Evolutionary conservation across 2,329 filamentous ascomycete genomes (phyloP).

Genomic region (Clarireedia monteithiana): DNA sequence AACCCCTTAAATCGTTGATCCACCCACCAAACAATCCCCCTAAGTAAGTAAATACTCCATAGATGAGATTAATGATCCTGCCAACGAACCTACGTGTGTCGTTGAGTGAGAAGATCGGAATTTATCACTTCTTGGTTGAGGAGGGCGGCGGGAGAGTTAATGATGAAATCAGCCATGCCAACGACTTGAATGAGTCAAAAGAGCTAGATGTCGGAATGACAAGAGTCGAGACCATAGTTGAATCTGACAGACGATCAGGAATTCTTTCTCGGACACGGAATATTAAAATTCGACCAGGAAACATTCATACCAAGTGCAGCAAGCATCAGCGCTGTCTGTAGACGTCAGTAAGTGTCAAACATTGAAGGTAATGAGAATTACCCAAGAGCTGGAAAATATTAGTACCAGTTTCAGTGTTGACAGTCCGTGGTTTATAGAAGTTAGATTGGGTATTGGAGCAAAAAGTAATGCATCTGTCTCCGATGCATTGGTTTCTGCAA

Average conservation of each 20-base stretch:
- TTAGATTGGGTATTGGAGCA: neutral
- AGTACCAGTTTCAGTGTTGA: neutral
- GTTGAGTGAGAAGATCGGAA: conserved; percentile 61
- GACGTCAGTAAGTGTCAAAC: neutral
- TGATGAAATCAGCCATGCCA: too few relatives aligned
- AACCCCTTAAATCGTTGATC: conserved; percentile 62
- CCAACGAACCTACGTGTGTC: conserved; percentile 65
- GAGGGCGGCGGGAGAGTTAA: too few relatives aligned
- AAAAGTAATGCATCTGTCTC: neutral
- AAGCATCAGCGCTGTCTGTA: neutral
- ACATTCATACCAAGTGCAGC: neutral
- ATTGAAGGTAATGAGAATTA: neutral
- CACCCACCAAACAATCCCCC: conserved; percentile 64
- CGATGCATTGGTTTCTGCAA: neutral
- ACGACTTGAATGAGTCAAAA: conserved; percentile 50
- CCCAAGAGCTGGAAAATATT: neutral
- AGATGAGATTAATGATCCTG: conserved; percentile 62
- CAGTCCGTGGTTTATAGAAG: neutral
- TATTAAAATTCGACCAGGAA: neutral
- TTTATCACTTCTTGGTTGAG: conserved; percentile 58
- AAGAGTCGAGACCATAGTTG: conserved; percentile 53
- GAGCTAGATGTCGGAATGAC: conserved; percentile 50
- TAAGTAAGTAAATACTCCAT: conserved; percentile 52
- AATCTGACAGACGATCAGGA: conserved; percentile 28
- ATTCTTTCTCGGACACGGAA: neutral